Base-by-base conservation (phyloP, 1,139 yeast genomes). In the Yamadazyma mexicana region DNA sequence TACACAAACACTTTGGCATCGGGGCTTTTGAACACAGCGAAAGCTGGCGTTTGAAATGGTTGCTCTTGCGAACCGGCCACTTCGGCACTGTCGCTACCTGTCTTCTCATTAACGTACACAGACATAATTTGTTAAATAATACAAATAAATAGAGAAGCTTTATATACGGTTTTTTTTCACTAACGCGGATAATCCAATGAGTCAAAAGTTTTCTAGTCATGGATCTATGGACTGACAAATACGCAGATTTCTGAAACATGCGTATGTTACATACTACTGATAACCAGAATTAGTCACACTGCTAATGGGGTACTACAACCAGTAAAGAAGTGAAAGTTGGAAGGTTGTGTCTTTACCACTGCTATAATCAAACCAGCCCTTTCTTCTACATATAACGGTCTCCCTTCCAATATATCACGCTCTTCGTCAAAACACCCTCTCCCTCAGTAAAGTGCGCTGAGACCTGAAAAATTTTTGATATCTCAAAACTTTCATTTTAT, bases 11-110 rank as follows among this genome's bases (percentile, higher is more conserved):
- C 61, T 45, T 79, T 76, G 33, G 87, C 81, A 39, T 81, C 88
- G 15, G 80, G 73, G 37, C 64, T 59, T 31, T 65, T 59, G 55
- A 64, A 88, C 33, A 86, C 58, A 3, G 98, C 98, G 59, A 64
- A 92, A 1, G 98, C 96, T 17, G 98, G 72, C 9, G 91, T 77
- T 58, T 85, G 79, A 68, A 68, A 89, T 36, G 98, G 98, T 25
- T 70, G 56, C 23, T 69, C 73, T 58, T 82, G 74, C 22, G 87
- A 51, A 34, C 98, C 98, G 22, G 35, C 16, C 8, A 70, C 62
- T 22, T 73, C 69, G 25, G 70, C 52, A 25, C 67, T 74, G 54
- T 91, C 97, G 17, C 58, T 64, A 44, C 97, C 97, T 6, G 75
- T 62, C 38, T 70, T 60, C 51, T 88, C 95, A 75, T 84, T 78